Percentiles rank a stretch among this genome's conserved stretches.
Evolutionary conservation across 495 filamentous ascomycete species (phyloP).

Genomic region (Penicillium manginii): DNA sequence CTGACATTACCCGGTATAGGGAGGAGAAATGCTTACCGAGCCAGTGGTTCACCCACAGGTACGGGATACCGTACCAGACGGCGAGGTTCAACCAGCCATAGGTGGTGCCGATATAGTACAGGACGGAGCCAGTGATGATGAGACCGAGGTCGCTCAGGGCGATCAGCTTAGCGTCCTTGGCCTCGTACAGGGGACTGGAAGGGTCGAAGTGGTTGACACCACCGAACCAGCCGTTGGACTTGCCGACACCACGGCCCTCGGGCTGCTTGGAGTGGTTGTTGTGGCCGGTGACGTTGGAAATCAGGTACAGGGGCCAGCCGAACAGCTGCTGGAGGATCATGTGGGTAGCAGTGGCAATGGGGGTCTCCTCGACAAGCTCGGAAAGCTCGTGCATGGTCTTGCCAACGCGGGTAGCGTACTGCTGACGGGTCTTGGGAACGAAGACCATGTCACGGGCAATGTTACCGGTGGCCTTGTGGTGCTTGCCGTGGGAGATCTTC

Average conservation of each 20-base stretch:
- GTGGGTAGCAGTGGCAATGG: constrained; percentile 74
- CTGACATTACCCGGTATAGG: background rate
- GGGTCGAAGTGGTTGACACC: constrained; percentile 97
- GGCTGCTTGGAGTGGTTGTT: constrained; percentile 82
- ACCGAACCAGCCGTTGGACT: constrained; percentile 75
- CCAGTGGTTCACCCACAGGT: constrained; percentile 99
- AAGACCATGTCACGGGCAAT: constrained; percentile 98
- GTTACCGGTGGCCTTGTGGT: constrained; percentile 95
- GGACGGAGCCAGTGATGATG: constrained; percentile 55
- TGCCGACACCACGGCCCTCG: constrained; percentile 89
- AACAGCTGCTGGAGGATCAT: constrained; percentile 82
- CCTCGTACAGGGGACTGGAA: constrained; percentile 85
- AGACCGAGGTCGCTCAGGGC: constrained; percentile 82
- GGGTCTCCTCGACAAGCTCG: constrained; percentile 93
- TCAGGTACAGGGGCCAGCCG: constrained; percentile 85
- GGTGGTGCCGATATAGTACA: constrained; percentile 65
- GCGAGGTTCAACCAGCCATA: constrained; percentile 85
- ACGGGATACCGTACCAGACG: constrained; percentile 93
- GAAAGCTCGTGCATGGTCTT: constrained; percentile 73
- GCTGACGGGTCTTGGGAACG: constrained; percentile 80
- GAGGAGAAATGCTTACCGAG: constrained; percentile 48
- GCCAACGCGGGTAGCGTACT: constrained; percentile 72
- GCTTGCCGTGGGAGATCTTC: constrained; percentile 92
- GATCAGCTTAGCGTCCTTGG: constrained; percentile 82
- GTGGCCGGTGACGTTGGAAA: constrained; percentile 90